A percentile compares a stretch with the other conserved stretches of the same genome.
These are phyloP conservation scores for Candida manassasensis DNA, from an alignment of 805 yeast species.

Conservation along the genomic window DNA sequence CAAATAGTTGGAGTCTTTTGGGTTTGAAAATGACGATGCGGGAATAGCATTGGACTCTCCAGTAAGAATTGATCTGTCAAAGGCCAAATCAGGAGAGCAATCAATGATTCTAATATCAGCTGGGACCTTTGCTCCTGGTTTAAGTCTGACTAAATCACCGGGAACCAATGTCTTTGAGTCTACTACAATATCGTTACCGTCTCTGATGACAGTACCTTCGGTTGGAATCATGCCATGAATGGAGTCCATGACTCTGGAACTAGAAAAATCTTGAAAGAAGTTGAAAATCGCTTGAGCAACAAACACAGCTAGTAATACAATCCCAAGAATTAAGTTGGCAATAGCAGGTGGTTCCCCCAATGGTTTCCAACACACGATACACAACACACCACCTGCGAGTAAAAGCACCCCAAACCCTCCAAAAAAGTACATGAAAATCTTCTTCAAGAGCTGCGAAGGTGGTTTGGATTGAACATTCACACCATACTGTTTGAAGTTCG, in stretches of 20 bases:
- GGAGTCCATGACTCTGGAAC: constrained; percentile 45
- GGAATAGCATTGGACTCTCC: constrained; percentile 44
- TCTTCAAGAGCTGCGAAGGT: constrained; percentile 25
- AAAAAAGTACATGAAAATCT: constrained; percentile 36
- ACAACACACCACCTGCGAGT: constrained; percentile 38
- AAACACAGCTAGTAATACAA: constrained; percentile 37
- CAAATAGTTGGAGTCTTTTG: constrained; percentile 33
- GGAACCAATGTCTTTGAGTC: constrained; percentile 37
- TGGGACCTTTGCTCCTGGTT: constrained; percentile 39
- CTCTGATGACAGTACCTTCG: constrained; percentile 31
- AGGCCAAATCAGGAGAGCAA: constrained; percentile 32
- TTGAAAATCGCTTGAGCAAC: constrained; percentile 40
- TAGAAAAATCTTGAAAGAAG: constrained; percentile 44
- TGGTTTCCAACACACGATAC: constrained; percentile 44
- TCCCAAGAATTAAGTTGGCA: constrained; percentile 41
- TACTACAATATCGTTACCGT: constrained; percentile 22
- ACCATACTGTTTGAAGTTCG: constrained; percentile 23
- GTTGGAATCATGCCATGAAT: constrained; percentile 40
- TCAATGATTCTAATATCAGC: constrained; percentile 44
- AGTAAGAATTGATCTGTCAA: constrained; percentile 45
- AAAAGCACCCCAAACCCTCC: constrained; percentile 47
- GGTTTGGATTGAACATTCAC: constrained; percentile 36
- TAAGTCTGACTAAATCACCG: constrained; percentile 39
- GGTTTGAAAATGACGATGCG: constrained; percentile 23
- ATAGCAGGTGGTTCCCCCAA: constrained; percentile 43